Evolutionary conservation across 2,329 filamentous ascomycete genomes (phyloP), one percentile per base, ranked within the genome.

Genomic region (Cercospora beticola): DNA sequence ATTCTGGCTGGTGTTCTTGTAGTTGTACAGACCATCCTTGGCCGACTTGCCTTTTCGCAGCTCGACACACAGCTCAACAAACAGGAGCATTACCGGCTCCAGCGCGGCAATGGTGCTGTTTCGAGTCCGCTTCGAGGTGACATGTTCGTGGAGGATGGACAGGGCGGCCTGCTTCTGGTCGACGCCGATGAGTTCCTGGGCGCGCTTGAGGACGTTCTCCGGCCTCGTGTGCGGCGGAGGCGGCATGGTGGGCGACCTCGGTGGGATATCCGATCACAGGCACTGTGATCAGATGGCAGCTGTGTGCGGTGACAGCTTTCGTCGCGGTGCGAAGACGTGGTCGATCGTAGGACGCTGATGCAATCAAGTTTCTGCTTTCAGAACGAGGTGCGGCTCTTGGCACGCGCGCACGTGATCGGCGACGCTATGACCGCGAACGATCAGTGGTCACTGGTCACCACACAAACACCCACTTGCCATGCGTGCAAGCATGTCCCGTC

Each of bases 1-100:
- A 85, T 99, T 99, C 82, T 99, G 95, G 66, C 94, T 94, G 75
- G 97, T 98, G 82, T 99, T 99, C 87, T 99, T 99, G 88, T 99
- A 99, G 82, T 97, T 95, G 82, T 98, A 99, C 60, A 99, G 87
- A 70, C 95, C 95, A 84, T 99, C 95, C 87, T 99, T 99, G 82
- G 94, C 95, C 70, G 95, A 88, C 84, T 99, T 99, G 77, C 95
- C 95, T 85, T 98, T 99, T 84, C 95, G 93, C 78, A 97, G 89
- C 79, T 98, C 94, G 78, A 99, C 95, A 75, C 92, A 97, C 69
- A 98, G 88, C 83, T 98, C 93, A 78, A 99, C 94, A 79, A 99
- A 90, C 75, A 97, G 90, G 82, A 98, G 87, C 94, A 99, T 98
- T 74, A 99, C 94, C 74, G 95, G 95, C 89, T 99, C 95, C 79